Percentiles rank a stretch among this genome's conserved stretches.
Conservation (phyloP, 768 basidiomycete genomes). For the Suillus spraguei region DNA sequence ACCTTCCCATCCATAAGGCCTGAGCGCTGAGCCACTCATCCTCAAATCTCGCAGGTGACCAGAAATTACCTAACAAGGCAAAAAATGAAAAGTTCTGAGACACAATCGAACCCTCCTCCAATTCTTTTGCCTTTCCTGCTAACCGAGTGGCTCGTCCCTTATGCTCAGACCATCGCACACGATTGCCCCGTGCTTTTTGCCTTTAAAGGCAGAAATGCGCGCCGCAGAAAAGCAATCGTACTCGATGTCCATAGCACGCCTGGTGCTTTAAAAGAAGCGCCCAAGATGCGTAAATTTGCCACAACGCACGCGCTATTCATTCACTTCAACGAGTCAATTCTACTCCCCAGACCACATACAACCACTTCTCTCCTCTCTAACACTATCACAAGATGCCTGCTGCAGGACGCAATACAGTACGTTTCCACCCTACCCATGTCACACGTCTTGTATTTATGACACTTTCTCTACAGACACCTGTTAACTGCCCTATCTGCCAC, state of each 20-base stretch:
- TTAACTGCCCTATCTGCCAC: constrained; percentile 19
- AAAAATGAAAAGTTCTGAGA: background rate
- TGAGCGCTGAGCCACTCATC: background rate
- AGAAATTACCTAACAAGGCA: constrained; percentile 1
- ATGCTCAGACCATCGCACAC: constrained; percentile 17
- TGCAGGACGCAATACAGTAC: background rate
- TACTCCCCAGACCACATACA: background rate
- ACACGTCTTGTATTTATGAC: background rate
- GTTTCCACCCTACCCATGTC: background rate
- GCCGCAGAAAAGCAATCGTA: constrained; percentile 30
- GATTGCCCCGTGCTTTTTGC: constrained; percentile 28
- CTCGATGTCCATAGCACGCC: constrained; percentile 21
- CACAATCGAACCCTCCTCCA: background rate
- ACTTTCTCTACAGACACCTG: constrained; percentile 11
- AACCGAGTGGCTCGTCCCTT: constrained; percentile 10
- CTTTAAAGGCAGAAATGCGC: constrained; percentile 19
- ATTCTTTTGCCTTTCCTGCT: background rate
- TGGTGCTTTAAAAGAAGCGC: constrained; percentile 23
- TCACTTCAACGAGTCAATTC: constrained; percentile 2
- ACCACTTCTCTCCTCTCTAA: background rate
- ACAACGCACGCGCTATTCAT: constrained; percentile 7
- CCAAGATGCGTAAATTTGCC: constrained; percentile 11
- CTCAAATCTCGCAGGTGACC: background rate
- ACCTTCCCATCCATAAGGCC: background rate
- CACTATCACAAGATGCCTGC: background rate